Percentiles rank a stretch among this genome's conserved stretches.
Evolutionary conservation across 306 rosid genomes (phyloP).

Genomic region (Lathyrus oleraceus): DNA sequence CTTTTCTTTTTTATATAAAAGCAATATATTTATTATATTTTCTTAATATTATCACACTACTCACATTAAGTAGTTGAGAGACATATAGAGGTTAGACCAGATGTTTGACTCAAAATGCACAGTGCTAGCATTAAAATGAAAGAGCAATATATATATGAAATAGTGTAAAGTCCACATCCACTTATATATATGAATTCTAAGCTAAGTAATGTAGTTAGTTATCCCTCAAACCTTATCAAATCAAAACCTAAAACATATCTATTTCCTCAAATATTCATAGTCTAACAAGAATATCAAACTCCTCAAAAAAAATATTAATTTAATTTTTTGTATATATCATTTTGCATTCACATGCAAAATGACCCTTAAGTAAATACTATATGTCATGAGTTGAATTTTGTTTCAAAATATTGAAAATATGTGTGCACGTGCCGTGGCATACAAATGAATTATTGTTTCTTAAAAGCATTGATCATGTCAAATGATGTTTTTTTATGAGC

Average conservation of each 20-base stretch:
- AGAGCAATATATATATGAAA: not conserved
- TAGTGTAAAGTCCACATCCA: conserved; percentile 33
- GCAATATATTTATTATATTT: not conserved
- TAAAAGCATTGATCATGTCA: conserved; percentile 10
- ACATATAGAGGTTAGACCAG: conserved; percentile 1
- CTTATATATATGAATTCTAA: conserved; percentile 33
- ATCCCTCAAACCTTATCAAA: conserved; percentile 36
- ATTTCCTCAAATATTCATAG: conserved; percentile 29
- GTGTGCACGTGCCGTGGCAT: not conserved
- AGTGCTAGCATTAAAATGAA: not conserved
- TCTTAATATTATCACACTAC: not conserved
- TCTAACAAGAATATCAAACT: conserved; percentile 42
- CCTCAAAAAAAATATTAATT: not conserved
- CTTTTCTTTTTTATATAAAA: not conserved
- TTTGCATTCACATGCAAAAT: conserved; percentile 24
- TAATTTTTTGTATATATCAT: not conserved
- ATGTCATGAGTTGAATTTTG: conserved; percentile 18
- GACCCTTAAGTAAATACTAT: conserved; percentile 10
- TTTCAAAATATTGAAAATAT: conserved; percentile 23
- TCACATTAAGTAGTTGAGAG: conserved; percentile 17
- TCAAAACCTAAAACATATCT: conserved; percentile 38
- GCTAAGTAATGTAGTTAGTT: conserved; percentile 44
- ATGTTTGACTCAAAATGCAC: conserved; percentile 37
- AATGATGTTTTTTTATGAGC: not conserved
- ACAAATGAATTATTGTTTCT: not conserved